phyloP scores from a whole-genome alignment of 345 rosid species.

The Durio zibethinus region DNA sequence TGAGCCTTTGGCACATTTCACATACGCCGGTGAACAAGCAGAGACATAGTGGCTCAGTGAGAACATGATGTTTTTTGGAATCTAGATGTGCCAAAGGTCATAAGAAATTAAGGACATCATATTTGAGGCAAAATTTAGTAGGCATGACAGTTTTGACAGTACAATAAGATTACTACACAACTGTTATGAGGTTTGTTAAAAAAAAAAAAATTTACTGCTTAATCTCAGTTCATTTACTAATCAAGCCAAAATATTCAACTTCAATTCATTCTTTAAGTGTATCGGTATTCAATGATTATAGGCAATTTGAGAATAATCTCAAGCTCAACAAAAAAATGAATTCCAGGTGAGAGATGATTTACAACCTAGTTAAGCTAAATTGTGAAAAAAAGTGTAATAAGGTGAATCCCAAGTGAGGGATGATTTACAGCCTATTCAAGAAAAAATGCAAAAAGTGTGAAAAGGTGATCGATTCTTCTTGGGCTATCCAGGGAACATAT shows the following conservation, averaged over 20 bases:
- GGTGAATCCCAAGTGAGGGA: too few relatives aligned
- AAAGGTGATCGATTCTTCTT: neutral
- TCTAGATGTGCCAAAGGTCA: neutral
- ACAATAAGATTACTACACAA: neutral
- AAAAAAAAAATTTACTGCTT: neutral
- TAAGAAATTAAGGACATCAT: neutral
- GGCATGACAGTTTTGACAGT: neutral
- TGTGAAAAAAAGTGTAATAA: neutral
- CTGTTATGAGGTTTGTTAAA: neutral
- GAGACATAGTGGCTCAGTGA: neutral
- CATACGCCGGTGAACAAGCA: neutral
- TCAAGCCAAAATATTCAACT: neutral
- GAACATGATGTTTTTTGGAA: neutral
- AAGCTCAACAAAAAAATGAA: neutral
- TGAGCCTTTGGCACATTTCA: neutral
- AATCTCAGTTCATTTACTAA: neutral
- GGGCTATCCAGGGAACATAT: neutral
- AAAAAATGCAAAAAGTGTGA: neutral
- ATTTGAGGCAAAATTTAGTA: neutral
- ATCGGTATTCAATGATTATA: neutral
- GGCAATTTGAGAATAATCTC: neutral
- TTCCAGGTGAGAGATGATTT: neutral
- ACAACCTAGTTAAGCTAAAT: neutral
- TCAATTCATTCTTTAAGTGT: neutral
- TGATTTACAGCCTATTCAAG: neutral